phyloP scores from a whole-genome alignment of 805 yeast species.

The Debaryomyces prosopidis region DNA sequence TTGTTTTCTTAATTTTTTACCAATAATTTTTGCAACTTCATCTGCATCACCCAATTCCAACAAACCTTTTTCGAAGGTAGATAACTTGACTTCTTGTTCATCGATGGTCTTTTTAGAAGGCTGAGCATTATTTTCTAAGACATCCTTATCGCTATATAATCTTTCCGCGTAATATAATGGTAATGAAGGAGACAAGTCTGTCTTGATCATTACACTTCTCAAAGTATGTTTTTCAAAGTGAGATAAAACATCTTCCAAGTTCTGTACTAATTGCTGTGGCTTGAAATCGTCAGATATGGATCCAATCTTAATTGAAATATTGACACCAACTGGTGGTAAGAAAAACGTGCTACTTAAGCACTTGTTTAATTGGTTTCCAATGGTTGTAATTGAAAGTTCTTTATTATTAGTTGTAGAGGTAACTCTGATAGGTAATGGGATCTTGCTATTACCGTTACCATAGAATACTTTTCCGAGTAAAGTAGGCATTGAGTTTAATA shows the following conservation, averaged over 20 bases:
- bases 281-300: slow-evolving; percentile 36
- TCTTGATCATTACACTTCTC: slow-evolving; percentile 65
- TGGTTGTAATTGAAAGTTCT: slow-evolving; percentile 50
- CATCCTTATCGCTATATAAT: slow-evolving; percentile 51
- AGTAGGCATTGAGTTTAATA: slow-evolving; percentile 78
- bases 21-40: slow-evolving; percentile 62
- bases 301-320: slow-evolving; percentile 69
- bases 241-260: slow-evolving; percentile 55
- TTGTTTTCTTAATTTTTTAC: slow-evolving; percentile 47
- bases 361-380: slow-evolving; percentile 59
- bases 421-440: slow-evolving; percentile 48
- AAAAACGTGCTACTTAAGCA: slow-evolving; percentile 59
- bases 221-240: slow-evolving; percentile 46
- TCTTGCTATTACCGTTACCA: slow-evolving; percentile 47
- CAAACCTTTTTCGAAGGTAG: slow-evolving; percentile 73
- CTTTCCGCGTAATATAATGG: slow-evolving; percentile 76
- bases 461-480: slow-evolving; percentile 80
- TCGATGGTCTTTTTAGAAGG: slow-evolving; percentile 18
- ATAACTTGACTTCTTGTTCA: slow-evolving; percentile 41
- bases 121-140: slow-evolving; percentile 29
- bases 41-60: slow-evolving; percentile 80
- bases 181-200: slow-evolving; percentile 73
- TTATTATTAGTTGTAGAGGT: slow-evolving; percentile 25
- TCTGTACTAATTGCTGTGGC: slow-evolving; percentile 55
- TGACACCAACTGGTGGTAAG: slow-evolving; percentile 72